Evolutionary conservation across 148 eudicot species (phyloP), one percentile per base, ranked within the genome.

Genomic region (Cornus suecica): DNA sequence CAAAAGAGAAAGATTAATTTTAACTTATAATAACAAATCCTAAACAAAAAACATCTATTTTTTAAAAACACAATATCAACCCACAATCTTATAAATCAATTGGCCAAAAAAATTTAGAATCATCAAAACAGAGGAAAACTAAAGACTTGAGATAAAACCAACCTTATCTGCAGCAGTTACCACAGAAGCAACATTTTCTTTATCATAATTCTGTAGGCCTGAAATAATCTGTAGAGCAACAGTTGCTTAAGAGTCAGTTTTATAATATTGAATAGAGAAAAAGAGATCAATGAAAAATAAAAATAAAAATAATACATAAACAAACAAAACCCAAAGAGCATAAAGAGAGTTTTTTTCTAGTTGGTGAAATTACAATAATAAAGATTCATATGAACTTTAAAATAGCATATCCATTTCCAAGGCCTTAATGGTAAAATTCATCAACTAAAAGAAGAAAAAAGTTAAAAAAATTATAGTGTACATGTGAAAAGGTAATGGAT

Each of bases 131-230:
- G 62, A n/a, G 62, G 9, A 22, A 6, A 58, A 58, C 5, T 6
- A 18, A 22, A 1, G 24, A 58, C 24, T 58, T 58, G 2, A 58
- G 1, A 58, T n/a, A 58, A 3, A 34, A 32, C 77, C n/a, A 32
- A 94, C 97, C 93, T 94, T 91, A 79, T 94, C 97, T 52, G 98
- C 98, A 79, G 94, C 97, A 65, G 86, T 89, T 24, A 94, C 88
- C 77, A 91, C 98, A 78, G 94, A 84, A 80, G 98, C 91, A 69
- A 94, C 97, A 79, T 92, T 92, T 20, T 90, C 92, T 79, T 66
- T 85, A 80, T 91, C 75, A 30, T 87, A 92, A 79, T 94, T 94
- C 77, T 90, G 98, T 87, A 94, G 83, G 25, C 98, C 98, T 11
- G 98, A 82, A 52, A 94, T 94, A 8, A 94, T 92, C 98, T 94